Conservation (phyloP, 306 rosid genomes). For the Cicer bijugum region DNA sequence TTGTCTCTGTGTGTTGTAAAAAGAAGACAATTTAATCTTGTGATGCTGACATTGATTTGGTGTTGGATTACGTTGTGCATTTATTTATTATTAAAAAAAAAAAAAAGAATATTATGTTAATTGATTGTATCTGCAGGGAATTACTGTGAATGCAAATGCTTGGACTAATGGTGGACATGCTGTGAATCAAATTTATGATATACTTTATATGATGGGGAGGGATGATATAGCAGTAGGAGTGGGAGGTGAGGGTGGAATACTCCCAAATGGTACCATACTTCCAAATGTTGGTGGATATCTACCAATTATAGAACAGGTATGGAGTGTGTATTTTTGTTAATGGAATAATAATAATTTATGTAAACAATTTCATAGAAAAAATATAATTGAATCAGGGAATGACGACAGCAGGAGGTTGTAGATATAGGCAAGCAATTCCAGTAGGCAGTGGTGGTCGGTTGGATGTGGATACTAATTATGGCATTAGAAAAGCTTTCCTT, state of each 20-base stretch:
- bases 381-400: slow-evolving; percentile 58
- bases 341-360: background rate
- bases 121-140: slow-evolving; percentile 56
- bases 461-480: slow-evolving; percentile 72
- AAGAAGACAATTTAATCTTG: slow-evolving; percentile 7
- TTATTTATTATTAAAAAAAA: slow-evolving; percentile 9
- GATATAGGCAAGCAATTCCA: slow-evolving; percentile 90
- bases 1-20: slow-evolving; percentile 32
- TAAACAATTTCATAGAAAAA: no score
- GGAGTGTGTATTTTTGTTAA: background rate
- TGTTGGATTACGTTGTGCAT: slow-evolving; percentile 1
- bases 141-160: slow-evolving; percentile 73
- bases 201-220: slow-evolving; percentile 90
- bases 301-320: slow-evolving; percentile 85
- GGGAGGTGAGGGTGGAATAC: slow-evolving; percentile 93
- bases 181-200: slow-evolving; percentile 86
- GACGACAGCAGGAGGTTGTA: slow-evolving; percentile 78
- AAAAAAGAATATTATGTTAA: slow-evolving; percentile 3
- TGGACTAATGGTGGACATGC: slow-evolving; percentile 91
- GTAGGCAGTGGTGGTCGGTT: slow-evolving; percentile 69
- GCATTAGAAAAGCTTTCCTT: slow-evolving; percentile 84
- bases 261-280: slow-evolving; percentile 69
- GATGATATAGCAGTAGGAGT: slow-evolving; percentile 88
- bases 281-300: slow-evolving; percentile 93
- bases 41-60: slow-evolving; percentile 23